phyloP scores from a whole-genome alignment of 345 rosid species.

The Rubroshorea leprosula region DNA sequence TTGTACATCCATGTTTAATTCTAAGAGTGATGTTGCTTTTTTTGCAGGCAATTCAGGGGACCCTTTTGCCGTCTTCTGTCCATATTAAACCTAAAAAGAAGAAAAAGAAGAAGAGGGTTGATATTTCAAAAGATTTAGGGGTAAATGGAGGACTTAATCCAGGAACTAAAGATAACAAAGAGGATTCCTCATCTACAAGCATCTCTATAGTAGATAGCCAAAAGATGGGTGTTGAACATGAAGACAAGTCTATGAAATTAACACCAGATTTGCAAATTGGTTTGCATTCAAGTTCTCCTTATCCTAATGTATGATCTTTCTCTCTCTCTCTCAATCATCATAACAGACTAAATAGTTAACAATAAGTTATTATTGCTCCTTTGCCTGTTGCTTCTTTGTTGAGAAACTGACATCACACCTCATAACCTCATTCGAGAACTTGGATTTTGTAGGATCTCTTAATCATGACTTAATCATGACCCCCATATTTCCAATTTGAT shows the following conservation, averaged over 20 bases:
- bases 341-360: neutral
- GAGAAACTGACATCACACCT: no score
- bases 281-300: slow-evolving; percentile 31
- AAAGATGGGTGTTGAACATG: slow-evolving; percentile 12
- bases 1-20: no score
- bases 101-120: slow-evolving; percentile 34
- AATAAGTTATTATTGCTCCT: no score
- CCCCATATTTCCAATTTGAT: no score
- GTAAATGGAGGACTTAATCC: slow-evolving; percentile 37
- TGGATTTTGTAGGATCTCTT: no score
- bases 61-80: slow-evolving; percentile 69
- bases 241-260: slow-evolving; percentile 16
- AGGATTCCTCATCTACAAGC: slow-evolving; percentile 15
- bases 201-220: slow-evolving; percentile 21
- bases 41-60: slow-evolving; percentile 70
- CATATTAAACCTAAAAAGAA: slow-evolving; percentile 42
- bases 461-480: no score
- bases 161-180: slow-evolving; percentile 21
- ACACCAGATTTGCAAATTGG: slow-evolving; percentile 18
- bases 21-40: neutral
- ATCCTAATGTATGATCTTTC: slow-evolving; percentile 33
- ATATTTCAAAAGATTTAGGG: slow-evolving; percentile 27
- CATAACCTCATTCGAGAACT: no score
- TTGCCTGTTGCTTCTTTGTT: neutral
- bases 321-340: slow-evolving; percentile 11